These are phyloP conservation scores for Tylopilus felleus DNA, from an alignment of 768 basidiomycete species.

Conservation along the genomic window DNA sequence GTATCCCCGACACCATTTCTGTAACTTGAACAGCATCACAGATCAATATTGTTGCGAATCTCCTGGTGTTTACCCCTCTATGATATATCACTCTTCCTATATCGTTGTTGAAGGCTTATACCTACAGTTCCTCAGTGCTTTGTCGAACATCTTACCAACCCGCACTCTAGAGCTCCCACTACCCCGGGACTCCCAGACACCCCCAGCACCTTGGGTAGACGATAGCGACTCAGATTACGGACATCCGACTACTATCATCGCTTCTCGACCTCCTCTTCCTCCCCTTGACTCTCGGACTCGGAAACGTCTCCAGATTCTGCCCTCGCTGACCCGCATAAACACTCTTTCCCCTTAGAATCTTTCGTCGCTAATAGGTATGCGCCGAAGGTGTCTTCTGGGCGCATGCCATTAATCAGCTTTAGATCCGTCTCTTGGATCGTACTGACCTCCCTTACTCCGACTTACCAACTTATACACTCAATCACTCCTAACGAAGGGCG, in stretches of 20 bases:
- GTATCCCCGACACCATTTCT: slow-evolving; percentile 29
- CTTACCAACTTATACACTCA: slow-evolving; percentile 81
- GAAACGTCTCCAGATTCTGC: slow-evolving; percentile 60
- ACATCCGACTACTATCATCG: slow-evolving; percentile 32
- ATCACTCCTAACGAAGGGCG: slow-evolving; percentile 84
- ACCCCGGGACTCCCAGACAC: slow-evolving; percentile 11
- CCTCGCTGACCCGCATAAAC: slow-evolving; percentile 49
- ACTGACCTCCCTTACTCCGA: slow-evolving; percentile 73
- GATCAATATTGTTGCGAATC: slow-evolving; percentile 69
- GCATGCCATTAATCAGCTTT: slow-evolving; percentile 6
- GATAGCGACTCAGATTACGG: slow-evolving; percentile 45
- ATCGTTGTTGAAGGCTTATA: slow-evolving; percentile 49
- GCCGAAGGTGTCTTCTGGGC: not conserved
- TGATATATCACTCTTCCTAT: slow-evolving; percentile 51
- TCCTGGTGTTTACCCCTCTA: slow-evolving; percentile 60
- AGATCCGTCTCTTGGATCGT: slow-evolving; percentile 44
- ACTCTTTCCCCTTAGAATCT: slow-evolving; percentile 49
- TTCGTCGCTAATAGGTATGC: slow-evolving; percentile 39
- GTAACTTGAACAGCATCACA: slow-evolving; percentile 30
- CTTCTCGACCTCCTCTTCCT: slow-evolving; percentile 34
- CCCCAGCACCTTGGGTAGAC: slow-evolving; percentile 18
- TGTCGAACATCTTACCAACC: slow-evolving; percentile 53
- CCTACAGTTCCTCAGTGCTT: slow-evolving; percentile 46
- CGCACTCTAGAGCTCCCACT: slow-evolving; percentile 48
- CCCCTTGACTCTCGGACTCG: slow-evolving; percentile 55